These are phyloP conservation scores for Diaporthe citri DNA, from an alignment of 2,329 filamentous ascomycete species.

Conservation along the genomic window DNA sequence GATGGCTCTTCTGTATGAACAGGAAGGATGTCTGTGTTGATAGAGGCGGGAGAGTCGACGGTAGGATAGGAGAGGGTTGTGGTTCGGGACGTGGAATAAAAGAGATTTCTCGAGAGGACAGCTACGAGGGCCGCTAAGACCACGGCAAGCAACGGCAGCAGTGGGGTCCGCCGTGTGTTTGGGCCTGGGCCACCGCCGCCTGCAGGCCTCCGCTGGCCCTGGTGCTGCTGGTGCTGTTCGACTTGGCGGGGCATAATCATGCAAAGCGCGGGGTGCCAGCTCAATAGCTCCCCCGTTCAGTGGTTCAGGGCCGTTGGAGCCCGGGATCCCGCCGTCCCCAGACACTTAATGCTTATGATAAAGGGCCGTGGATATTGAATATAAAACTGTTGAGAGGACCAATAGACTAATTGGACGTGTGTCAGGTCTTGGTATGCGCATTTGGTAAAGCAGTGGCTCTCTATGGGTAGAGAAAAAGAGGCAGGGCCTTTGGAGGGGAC, in stretches of 20 bases:
- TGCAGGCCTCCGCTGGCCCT: slow-evolving; percentile 35
- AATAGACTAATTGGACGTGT: slow-evolving; percentile 13
- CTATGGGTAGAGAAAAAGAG: neutral
- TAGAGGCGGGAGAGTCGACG: slow-evolving; percentile 44
- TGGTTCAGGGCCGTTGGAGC: neutral
- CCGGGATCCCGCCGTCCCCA: slow-evolving; percentile 6
- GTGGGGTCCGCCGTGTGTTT: slow-evolving; percentile 29
- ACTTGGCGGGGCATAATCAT: slow-evolving; percentile 33
- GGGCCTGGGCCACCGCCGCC: slow-evolving; percentile 20
- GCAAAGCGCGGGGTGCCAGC: slow-evolving; percentile 30
- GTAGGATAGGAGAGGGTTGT: slow-evolving; percentile 49
- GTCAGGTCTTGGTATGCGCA: neutral
- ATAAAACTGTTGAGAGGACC: slow-evolving; percentile 14
- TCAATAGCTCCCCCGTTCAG: slow-evolving; percentile 9
- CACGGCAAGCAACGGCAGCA: slow-evolving; percentile 34
- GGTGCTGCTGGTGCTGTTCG: slow-evolving; percentile 33
- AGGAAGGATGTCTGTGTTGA: slow-evolving; percentile 46
- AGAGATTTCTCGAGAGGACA: slow-evolving; percentile 42
- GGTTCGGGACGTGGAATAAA: slow-evolving; percentile 58
- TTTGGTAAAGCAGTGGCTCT: slow-evolving; percentile 1
- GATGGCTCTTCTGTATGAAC: slow-evolving; percentile 43
- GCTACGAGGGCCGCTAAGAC: slow-evolving; percentile 37
- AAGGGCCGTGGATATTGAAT: neutral
- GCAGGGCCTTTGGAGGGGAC: neutral
- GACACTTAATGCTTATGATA: slow-evolving; percentile 3